Conservation (phyloP, 2,329 filamentous ascomycete genomes). For the Dactylellina parvicollis region DNA sequence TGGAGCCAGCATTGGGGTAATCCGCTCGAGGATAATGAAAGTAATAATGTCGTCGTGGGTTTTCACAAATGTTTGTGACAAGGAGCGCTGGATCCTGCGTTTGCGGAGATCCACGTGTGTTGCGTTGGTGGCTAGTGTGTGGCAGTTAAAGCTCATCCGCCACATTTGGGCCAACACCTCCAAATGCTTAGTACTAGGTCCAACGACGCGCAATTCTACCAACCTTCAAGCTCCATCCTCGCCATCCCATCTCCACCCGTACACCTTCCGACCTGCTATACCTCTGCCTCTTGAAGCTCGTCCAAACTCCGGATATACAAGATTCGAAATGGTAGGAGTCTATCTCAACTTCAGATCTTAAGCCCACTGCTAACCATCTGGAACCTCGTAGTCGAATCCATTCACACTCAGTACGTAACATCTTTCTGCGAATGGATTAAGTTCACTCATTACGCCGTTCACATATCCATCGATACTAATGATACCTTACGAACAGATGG, state of each 20-base stretch:
- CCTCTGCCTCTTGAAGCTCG: neutral
- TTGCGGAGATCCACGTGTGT: too few species aligned
- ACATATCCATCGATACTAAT: slow-evolving; percentile 14
- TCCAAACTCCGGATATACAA: neutral
- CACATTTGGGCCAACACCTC: slow-evolving; percentile 33
- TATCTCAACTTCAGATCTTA: slow-evolving; percentile 3
- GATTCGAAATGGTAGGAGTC: slow-evolving; percentile 29
- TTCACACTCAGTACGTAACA: slow-evolving; percentile 49
- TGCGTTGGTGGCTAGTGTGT: slow-evolving; percentile 36
- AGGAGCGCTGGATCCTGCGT: neutral
- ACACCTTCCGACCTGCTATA: neutral
- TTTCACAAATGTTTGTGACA: too few species aligned
- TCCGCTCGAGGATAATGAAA: too few species aligned
- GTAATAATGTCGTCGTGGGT: too few species aligned
- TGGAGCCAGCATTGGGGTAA: too few species aligned
- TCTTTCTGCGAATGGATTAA: neutral
- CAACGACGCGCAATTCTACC: slow-evolving; percentile 54
- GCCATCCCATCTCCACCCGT: slow-evolving; percentile 19
- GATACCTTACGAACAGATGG: slow-evolving; percentile 34
- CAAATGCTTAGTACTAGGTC: slow-evolving; percentile 30
- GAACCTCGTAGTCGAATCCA: slow-evolving; percentile 39
- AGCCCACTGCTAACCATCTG: slow-evolving; percentile 20
- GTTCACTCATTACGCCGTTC: neutral
- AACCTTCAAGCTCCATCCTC: slow-evolving; percentile 44
- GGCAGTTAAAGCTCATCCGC: slow-evolving; percentile 39